A percentile compares a stretch with the other conserved stretches of the same genome.
These are phyloP conservation scores for Ceratobasidium sp. DNA, from an alignment of 1,284 basidiomycete species.

Conservation along the genomic window DNA sequence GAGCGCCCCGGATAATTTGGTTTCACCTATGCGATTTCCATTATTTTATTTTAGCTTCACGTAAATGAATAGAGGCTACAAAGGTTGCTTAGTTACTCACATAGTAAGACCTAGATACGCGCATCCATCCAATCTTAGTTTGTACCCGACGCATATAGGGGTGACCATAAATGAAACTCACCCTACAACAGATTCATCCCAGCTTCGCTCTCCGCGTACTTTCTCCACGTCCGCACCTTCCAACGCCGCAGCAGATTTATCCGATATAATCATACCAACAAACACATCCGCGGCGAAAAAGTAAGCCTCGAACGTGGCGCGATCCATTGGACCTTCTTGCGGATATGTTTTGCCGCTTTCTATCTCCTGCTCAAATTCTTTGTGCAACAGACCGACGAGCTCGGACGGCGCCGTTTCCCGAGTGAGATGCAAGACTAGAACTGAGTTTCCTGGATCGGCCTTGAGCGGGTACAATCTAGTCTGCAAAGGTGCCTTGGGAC, in stretches of 20 bases:
- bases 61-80: slow-evolving; percentile 32
- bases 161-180: slow-evolving; percentile 73
- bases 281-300: slow-evolving; percentile 82
- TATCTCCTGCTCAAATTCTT: slow-evolving; percentile 77
- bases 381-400: slow-evolving; percentile 70
- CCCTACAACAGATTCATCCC: slow-evolving; percentile 78
- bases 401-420: slow-evolving; percentile 62
- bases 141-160: too few species aligned
- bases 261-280: slow-evolving; percentile 66
- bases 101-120: slow-evolving; percentile 68
- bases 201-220: slow-evolving; percentile 62
- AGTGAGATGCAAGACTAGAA: slow-evolving; percentile 74
- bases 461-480: slow-evolving; percentile 3
- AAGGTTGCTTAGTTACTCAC: slow-evolving; percentile 58
- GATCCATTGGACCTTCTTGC: slow-evolving; percentile 62
- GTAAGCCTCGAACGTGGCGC: slow-evolving; percentile 71
- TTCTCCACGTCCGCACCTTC: slow-evolving; percentile 55
- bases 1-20: slow-evolving; percentile 94
- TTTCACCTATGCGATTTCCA: slow-evolving; percentile 66
- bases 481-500: slow-evolving; percentile 6
- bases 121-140: too few species aligned
- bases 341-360: slow-evolving; percentile 85
- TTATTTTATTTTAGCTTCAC: slow-evolving; percentile 38
- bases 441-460: slow-evolving; percentile 4
- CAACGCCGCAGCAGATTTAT: slow-evolving; percentile 47